A percentile compares a stretch with the other conserved stretches of the same genome.
These are phyloP conservation scores for Irpex sp. DNA, from an alignment of 1,284 basidiomycete species.

Conservation along the genomic window DNA sequence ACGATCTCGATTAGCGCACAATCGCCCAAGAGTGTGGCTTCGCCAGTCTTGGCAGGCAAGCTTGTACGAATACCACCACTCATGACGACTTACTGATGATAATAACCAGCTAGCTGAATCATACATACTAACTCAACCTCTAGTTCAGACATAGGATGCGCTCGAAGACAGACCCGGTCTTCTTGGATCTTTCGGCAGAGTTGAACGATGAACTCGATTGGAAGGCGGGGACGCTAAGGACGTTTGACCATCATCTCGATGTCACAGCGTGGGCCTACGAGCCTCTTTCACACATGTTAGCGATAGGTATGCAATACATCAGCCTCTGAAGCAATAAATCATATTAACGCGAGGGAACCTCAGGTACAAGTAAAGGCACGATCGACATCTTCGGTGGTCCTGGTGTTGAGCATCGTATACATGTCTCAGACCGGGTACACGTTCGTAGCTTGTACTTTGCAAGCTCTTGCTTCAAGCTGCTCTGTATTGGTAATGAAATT, in stretches of 20 bases:
- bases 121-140: background rate
- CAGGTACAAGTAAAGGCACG: constrained; percentile 56
- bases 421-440: constrained; percentile 43
- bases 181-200: constrained; percentile 50
- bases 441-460: constrained; percentile 68
- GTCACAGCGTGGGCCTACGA: constrained; percentile 65
- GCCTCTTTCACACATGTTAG: constrained; percentile 70
- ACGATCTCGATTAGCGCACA: too few species aligned
- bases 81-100: background rate
- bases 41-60: background rate
- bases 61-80: background rate
- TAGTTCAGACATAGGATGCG: background rate
- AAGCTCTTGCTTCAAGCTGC: constrained; percentile 49
- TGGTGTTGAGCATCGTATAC: constrained; percentile 53
- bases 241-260: constrained; percentile 51
- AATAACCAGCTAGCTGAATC: background rate
- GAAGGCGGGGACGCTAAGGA: constrained; percentile 45
- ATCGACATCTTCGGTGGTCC: constrained; percentile 66
- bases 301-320: constrained; percentile 46
- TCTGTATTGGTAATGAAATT: constrained; percentile 55
- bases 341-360: background rate
- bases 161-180: background rate
- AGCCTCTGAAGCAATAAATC: background rate
- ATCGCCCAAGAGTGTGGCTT: too few species aligned
- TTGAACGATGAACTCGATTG: constrained; percentile 55